Percentiles rank a stretch among this genome's conserved stretches.
phyloP scores from a whole-genome alignment of 1,284 basidiomycete genomes.

The Sporisorium graminicola region DNA sequence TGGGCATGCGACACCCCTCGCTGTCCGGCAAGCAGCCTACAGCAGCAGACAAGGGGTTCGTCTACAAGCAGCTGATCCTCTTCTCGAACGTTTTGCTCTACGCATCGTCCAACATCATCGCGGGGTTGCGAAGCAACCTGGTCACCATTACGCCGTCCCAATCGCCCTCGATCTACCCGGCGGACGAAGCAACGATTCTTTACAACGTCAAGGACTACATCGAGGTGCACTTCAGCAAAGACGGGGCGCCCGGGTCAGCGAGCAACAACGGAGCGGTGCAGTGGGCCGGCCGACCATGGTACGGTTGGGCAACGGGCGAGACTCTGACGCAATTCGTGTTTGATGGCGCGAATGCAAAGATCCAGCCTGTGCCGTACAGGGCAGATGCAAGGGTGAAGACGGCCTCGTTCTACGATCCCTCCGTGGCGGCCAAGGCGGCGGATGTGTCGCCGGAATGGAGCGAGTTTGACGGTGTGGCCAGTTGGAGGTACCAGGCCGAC shows the following conservation, averaged over 20 bases:
- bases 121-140: constrained; percentile 37
- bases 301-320: constrained; percentile 41
- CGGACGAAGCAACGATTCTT: constrained; percentile 23
- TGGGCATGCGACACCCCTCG: constrained; percentile 43
- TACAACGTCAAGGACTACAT: constrained; percentile 51
- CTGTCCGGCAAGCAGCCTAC: constrained; percentile 27
- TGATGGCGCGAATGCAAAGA: constrained; percentile 21
- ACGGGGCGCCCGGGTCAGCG: constrained; percentile 18
- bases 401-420: constrained; percentile 40
- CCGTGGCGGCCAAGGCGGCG: constrained; percentile 10
- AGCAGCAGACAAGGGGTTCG: constrained; percentile 37
- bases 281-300: constrained; percentile 48
- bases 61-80: constrained; percentile 46
- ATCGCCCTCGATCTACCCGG: constrained; percentile 35
- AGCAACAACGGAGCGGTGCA: constrained; percentile 26
- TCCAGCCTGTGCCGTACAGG: constrained; percentile 37
- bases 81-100: constrained; percentile 38
- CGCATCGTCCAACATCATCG: constrained; percentile 39
- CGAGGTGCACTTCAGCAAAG: constrained; percentile 33
- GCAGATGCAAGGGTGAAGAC: constrained; percentile 24
- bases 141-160: constrained; percentile 33
- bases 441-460: constrained; percentile 33
- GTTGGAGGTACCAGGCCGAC: constrained; percentile 44
- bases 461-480: constrained; percentile 33
- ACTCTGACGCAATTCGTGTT: constrained; percentile 47